Evolutionary conservation across 2,329 filamentous ascomycete species (phyloP), one percentile per base, ranked within the genome.

Genomic region (Fonsecaea erecta): DNA sequence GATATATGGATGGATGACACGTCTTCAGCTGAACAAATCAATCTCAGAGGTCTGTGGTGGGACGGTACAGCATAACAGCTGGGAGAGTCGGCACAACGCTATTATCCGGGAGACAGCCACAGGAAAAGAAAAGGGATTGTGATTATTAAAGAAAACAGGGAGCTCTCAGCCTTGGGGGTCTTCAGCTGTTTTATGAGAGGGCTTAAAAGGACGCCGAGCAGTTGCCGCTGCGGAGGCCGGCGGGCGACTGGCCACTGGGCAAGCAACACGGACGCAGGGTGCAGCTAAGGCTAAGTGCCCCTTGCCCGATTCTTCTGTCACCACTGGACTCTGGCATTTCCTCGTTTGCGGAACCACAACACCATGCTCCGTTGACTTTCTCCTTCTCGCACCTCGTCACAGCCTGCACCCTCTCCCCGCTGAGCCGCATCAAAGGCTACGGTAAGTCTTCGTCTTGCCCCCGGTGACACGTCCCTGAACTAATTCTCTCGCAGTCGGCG

Each of bases 401-500:
- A 9, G 48, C 51, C 58, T 60, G 62, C 67, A 37, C 64, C 30
- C 48, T 34, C 48, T 51, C 65, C 55, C 67, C 63, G 60, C 60
- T 57, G 63, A 62, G 62, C 67, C 62, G 65, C 59, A 52, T 51
- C 24, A 35, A 53, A 58, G 62, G 67, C 65, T 68, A 66, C 63
- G 62, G 67, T 69, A 65, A 64, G 69, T 71, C 34, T 30, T 52
- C 6, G 14, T 40, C 34, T 37, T 57, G 48, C 34, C 2, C 11
- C 28, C 57, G 28, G 18, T 59, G 35, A 35, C 60, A 55, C 57
- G 69, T 69, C 65, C 65, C 69, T 71, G 69, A 71, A 67, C 54
- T 65, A 63, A 69, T 52, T 11, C 24, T 37, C n/a, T 46, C 40
- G 54, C 53, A 69, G 67, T 67, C 62, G 59, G 62, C 65, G 67